Percentiles rank a stretch among this genome's conserved stretches.
Evolutionary conservation across 2,329 filamentous ascomycete genomes (phyloP).

Genomic region (Epichloe coenophiala): DNA sequence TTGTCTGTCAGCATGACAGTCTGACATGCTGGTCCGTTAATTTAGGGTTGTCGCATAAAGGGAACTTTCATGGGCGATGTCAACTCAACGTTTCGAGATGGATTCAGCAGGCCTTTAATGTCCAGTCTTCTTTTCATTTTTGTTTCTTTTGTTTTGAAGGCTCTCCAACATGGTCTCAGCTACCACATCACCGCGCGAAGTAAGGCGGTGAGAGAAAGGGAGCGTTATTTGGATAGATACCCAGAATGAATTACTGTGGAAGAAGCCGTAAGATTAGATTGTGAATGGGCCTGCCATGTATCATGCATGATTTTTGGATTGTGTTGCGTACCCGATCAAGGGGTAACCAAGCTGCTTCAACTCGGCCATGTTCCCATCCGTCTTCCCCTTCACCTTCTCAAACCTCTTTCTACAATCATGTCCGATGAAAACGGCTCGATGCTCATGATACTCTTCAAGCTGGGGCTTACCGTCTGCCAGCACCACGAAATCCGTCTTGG

Average conservation of each 20-base stretch:
- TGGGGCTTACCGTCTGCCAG: conserved; percentile 22
- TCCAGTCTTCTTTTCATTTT: background rate
- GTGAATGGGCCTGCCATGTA: too few relatives aligned
- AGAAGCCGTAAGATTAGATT: too few relatives aligned
- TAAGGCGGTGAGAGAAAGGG: background rate
- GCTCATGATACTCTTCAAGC: conserved; percentile 23
- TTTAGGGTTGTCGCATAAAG: too few relatives aligned
- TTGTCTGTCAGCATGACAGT: background rate
- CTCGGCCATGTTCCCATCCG: conserved; percentile 9
- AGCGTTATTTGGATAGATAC: conserved; percentile 3
- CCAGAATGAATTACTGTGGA: conserved; percentile 1
- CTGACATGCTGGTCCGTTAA: background rate
- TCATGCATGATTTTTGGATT: too few relatives aligned
- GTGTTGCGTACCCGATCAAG: too few relatives aligned
- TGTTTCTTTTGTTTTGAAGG: background rate
- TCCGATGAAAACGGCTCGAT: conserved; percentile 18
- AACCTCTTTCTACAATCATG: conserved; percentile 19
- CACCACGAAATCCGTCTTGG: conserved; percentile 24
- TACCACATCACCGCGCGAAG: background rate
- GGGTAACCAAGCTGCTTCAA: conserved; percentile 1
- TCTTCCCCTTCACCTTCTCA: conserved; percentile 10
- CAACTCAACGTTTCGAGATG: too few relatives aligned
- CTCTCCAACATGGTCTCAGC: background rate
- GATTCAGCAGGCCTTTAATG: background rate
- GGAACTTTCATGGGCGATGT: too few relatives aligned